Evolutionary conservation across 495 filamentous ascomycete genomes (phyloP).

Genomic region (Penicillium diatomitis): DNA sequence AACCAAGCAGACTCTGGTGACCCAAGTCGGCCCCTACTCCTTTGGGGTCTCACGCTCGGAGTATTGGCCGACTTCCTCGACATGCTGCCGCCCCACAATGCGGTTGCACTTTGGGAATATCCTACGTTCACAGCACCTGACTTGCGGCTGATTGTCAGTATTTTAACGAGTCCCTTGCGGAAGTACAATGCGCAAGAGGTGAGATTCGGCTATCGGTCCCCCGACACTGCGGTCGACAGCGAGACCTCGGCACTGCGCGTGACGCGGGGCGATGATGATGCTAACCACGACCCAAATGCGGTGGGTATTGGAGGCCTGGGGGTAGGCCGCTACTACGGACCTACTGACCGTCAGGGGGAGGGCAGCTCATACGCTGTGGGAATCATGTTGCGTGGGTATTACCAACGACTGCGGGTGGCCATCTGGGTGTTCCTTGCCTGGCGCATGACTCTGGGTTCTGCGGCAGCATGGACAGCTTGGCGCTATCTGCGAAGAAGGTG

Average conservation of each 20-base stretch:
- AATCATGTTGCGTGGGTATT: slow-evolving; percentile 62
- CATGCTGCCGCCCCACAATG: slow-evolving; percentile 54
- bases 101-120: slow-evolving; percentile 56
- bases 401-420: slow-evolving; percentile 50
- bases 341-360: slow-evolving; percentile 17
- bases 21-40: slow-evolving; percentile 44
- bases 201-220: slow-evolving; percentile 29
- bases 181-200: slow-evolving; percentile 41
- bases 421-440: slow-evolving; percentile 43
- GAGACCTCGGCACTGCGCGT: slow-evolving; percentile 35
- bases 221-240: slow-evolving; percentile 33
- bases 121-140: slow-evolving; percentile 66
- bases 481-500: slow-evolving; percentile 19
- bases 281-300: slow-evolving; percentile 26
- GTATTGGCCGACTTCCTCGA: slow-evolving; percentile 66
- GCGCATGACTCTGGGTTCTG: slow-evolving; percentile 27
- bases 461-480: slow-evolving; percentile 24
- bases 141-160: slow-evolving; percentile 48
- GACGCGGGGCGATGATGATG: slow-evolving; percentile 9
- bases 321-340: slow-evolving; percentile 35
- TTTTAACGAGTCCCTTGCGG: slow-evolving; percentile 53
- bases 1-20: slow-evolving; percentile 25
- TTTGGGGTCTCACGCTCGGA: slow-evolving; percentile 71
- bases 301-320: slow-evolving; percentile 40
- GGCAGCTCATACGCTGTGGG: slow-evolving; percentile 42